Percentiles rank a stretch among this genome's conserved stretches.
phyloP scores from a whole-genome alignment of 805 yeast genomes.

The Candida fluviatilis region DNA sequence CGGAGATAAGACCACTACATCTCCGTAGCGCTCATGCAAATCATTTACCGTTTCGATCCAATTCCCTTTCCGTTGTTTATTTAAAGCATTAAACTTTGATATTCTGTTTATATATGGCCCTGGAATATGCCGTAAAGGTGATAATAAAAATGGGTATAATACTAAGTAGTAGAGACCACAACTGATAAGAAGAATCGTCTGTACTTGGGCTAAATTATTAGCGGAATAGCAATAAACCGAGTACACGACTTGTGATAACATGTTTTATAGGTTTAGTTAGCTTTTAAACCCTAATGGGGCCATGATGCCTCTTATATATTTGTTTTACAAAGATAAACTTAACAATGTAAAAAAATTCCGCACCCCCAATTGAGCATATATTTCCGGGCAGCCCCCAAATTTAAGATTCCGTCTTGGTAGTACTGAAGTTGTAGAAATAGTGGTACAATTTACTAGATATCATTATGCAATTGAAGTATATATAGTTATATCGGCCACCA shows the following conservation, averaged over 20 bases:
- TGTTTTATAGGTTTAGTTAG: too few relatives aligned
- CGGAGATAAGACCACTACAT: conserved; percentile 60
- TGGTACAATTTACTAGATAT: too few relatives aligned
- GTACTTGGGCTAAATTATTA: not conserved
- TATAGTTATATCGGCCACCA: too few relatives aligned
- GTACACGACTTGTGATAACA: not conserved
- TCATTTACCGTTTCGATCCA: conserved; percentile 39
- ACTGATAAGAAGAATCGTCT: not conserved
- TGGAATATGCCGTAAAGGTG: conserved; percentile 50
- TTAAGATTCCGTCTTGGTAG: too few relatives aligned
- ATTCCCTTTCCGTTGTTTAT: conserved; percentile 42
- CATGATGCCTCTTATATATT: too few relatives aligned
- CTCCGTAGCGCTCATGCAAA: conserved; percentile 55
- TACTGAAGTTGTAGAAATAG: too few relatives aligned
- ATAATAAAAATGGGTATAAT: conserved; percentile 44
- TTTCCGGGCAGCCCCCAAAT: too few relatives aligned
- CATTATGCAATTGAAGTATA: too few relatives aligned
- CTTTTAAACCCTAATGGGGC: too few relatives aligned
- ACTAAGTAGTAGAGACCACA: conserved; percentile 23
- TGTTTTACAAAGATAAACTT: too few relatives aligned
- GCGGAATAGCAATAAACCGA: not conserved
- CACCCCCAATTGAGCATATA: too few relatives aligned
- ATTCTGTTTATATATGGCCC: conserved; percentile 55
- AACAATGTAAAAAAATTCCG: too few relatives aligned
- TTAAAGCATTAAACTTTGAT: conserved; percentile 29